These are phyloP conservation scores for Blastocystis hominis DNA, from an alignment of 352 stramenopile species.

Conservation along the genomic window DNA sequence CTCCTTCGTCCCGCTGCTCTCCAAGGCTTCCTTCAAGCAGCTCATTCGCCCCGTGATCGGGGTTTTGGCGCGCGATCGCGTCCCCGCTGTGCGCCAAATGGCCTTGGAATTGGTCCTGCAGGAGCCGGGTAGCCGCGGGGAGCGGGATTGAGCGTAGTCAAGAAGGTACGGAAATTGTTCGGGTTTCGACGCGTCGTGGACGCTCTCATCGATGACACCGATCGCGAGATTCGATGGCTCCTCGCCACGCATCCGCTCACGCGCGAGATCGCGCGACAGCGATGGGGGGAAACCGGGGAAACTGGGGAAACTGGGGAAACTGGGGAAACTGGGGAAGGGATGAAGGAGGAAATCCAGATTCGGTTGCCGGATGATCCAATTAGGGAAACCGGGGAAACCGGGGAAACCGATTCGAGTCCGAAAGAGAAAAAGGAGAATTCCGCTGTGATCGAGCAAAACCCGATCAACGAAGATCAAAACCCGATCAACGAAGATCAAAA, in stretches of 20 bases:
- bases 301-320: background rate
- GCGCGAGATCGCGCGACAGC: background rate
- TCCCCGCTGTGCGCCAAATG: background rate
- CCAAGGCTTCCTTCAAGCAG: background rate
- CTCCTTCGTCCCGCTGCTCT: background rate
- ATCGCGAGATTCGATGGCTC: background rate
- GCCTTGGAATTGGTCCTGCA: background rate
- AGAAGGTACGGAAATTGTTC: background rate
- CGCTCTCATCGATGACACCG: background rate
- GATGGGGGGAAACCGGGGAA: background rate
- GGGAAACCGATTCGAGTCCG: background rate
- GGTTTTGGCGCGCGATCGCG: background rate
- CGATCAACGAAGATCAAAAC: too few species aligned
- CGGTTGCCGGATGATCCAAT: too few species aligned
- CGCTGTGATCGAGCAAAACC: too few species aligned
- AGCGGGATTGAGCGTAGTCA: background rate
- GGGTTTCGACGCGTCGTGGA: background rate
- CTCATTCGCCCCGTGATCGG: slow-evolving; percentile 10
- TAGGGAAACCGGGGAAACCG: background rate
- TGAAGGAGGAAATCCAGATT: too few species aligned
- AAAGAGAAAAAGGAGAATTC: too few species aligned
- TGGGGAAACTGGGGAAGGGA: background rate
- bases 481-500: too few species aligned
- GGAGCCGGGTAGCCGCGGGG: background rate
- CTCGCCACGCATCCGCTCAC: background rate